Evolutionary conservation across 495 filamentous ascomycete species (phyloP).

Genomic region (Elasticomyces elasticus): DNA sequence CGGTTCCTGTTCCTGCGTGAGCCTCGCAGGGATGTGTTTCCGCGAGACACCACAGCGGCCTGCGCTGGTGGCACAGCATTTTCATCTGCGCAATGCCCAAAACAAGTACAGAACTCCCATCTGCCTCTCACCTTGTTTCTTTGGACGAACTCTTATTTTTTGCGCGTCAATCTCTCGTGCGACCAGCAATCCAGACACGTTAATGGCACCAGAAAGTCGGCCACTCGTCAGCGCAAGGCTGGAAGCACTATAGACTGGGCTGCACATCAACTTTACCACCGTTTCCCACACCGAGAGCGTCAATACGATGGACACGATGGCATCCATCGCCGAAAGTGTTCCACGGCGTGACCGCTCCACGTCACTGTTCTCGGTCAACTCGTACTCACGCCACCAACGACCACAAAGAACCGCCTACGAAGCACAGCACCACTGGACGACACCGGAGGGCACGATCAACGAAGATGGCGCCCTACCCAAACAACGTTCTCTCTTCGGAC

Average conservation of each 20-base stretch:
- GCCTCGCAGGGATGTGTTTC: neutral
- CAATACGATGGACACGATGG: neutral
- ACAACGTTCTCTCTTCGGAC: constrained; percentile 2
- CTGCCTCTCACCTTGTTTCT: neutral
- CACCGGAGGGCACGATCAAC: neutral
- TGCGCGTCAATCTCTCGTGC: neutral
- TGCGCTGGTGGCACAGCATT: neutral
- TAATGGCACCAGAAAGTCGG: neutral
- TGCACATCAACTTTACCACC: neutral
- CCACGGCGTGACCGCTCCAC: neutral
- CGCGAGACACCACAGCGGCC: neutral
- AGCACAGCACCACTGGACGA: neutral
- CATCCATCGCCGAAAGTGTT: neutral
- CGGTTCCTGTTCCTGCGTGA: neutral
- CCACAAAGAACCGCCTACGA: neutral
- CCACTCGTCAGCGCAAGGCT: neutral
- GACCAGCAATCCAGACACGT: neutral
- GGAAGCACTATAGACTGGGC: neutral
- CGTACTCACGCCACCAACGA: neutral
- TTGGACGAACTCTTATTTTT: neutral
- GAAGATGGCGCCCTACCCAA: neutral
- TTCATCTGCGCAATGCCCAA: neutral
- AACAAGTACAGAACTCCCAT: neutral
- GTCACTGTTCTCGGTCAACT: neutral
- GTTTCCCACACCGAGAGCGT: neutral